Base-by-base conservation (phyloP, 1,284 basidiomycete genomes). In the Austroboletus niveus region DNA sequence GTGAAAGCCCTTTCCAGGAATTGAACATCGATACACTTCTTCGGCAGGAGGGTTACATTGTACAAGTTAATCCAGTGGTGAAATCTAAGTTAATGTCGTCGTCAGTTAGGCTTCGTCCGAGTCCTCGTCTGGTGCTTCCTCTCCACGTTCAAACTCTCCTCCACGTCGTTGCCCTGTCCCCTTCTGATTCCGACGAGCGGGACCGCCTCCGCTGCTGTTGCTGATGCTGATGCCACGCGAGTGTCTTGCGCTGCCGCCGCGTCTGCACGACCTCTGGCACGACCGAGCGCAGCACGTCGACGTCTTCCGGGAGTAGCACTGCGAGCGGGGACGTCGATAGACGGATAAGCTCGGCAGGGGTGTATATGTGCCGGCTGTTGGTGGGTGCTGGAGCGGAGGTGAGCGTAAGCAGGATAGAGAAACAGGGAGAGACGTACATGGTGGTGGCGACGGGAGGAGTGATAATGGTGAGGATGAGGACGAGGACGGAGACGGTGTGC, bases 181-280 rank as follows among this genome's bases (percentile, higher is more conserved):
- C 64, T 11, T 66, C 66, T 5, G 51, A 55, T n/a, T 59, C 65
- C 1, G 63, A 55, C 8, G 47, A 20, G 4, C 43, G 54, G 1
- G 58, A 58, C 6, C 35, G 36, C 3, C 34, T 30, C n/a, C 17
- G 17, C 17, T 34, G 29, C 30, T 24, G 17, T 1, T 34, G 29
- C 30, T 24, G 53, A 6, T 55, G 59, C 7, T 46, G 44, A 11
- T 51, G 51, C 65, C 65, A 70, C 6, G 43, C 57, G 11, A 30
- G 7, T 17, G 68, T 45, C 35, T 63, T 69, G 55, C 65, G 65
- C 47, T 56, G 63, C 40, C 42, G 65, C 14, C 54, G 54, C 27
- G 54, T 61, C 52, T 49, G 56, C 31, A 67, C 46, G 35, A 69
- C 49, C 55, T 69, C 68, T 14, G 65, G 65, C 12, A 42, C 65